phyloP scores from a whole-genome alignment of 1,284 basidiomycete species.

The Boletus smithii region DNA sequence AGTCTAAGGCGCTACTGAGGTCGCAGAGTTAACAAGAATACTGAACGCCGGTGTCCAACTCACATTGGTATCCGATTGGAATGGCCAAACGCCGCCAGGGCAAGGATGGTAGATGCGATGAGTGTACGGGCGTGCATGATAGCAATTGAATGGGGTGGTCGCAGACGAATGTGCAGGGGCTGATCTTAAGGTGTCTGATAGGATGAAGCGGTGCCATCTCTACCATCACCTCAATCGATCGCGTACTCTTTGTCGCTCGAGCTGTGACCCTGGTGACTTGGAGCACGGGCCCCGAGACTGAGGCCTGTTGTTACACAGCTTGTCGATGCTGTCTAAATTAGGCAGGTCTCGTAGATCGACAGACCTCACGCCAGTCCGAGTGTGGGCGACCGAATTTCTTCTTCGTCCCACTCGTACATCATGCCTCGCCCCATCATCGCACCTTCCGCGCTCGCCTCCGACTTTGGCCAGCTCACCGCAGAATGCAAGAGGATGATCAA shows the following conservation, averaged over 20 bases:
- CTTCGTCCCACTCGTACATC: conserved; percentile 14
- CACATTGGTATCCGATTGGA: conserved; percentile 6
- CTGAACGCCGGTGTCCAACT: not conserved
- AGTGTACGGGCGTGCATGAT: conserved; percentile 8
- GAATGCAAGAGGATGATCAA: conserved; percentile 94
- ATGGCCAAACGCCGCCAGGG: conserved; percentile 4
- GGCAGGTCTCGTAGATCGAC: conserved; percentile 28
- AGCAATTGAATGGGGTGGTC: conserved; percentile 2
- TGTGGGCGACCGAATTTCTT: conserved; percentile 7
- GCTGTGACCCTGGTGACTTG: too few species aligned
- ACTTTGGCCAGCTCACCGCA: conserved; percentile 87
- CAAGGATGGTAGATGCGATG: conserved; percentile 1
- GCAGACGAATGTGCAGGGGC: not conserved
- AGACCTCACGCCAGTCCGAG: conserved; percentile 5
- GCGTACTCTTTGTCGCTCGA: not conserved
- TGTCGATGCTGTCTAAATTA: conserved; percentile 14
- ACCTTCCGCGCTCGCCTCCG: conserved; percentile 89
- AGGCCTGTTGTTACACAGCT: too few species aligned
- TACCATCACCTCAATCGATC: not conserved
- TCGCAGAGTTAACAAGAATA: conserved; percentile 3
- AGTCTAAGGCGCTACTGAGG: conserved; percentile 8
- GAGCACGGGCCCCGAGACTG: too few species aligned
- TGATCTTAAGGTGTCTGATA: not conserved
- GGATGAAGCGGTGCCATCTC: not conserved
- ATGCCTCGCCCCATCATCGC: conserved; percentile 89